Evolutionary conservation across 2,329 filamentous ascomycete genomes (phyloP), one percentile per base, ranked within the genome.

Genomic region (Botrytis fabae): DNA sequence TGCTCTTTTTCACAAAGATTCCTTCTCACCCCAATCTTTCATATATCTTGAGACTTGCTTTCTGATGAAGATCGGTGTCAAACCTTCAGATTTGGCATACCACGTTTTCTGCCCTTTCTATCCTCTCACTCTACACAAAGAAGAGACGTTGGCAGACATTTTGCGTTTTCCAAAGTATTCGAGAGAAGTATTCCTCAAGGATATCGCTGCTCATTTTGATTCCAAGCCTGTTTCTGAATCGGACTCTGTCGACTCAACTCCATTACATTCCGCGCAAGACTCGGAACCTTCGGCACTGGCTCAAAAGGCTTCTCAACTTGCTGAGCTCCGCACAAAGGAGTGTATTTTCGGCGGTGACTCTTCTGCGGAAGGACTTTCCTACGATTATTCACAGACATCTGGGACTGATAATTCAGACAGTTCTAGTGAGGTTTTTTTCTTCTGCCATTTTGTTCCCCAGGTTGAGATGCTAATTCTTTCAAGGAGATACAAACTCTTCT

Each of bases 71-170:
- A 28, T 68, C n/a, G 35, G 48, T 32, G 48, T 42, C 38, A 68
- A 42, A 16, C 65, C 48, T 57, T 68, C 16, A 57, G 35, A 68
- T n/a, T 57, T 68, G 64, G 48, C 9, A 68, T 32, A 57, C n/a
- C 35, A 68, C 48, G 46, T 68, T 42, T 18, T 20, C 18, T 9
- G 42, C 48, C 1, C 65, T n/a, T 68, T n/a, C 5, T 25, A 57
- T 68, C 65, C n/a, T 32, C 18, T 42, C 38, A 57, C 65, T 68
- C 54, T 42, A 57, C 12, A 68, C 40, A 42, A 42, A 32, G 32
- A 40, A 54, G 65, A 57, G 48, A 8, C 20, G 6, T 68, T 68
- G 48, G 14, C 35, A 3, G 48, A 25, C 8, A 42, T 20, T 42
- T 48, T 14, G 18, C 12, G 28, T 18, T 54, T 68, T 42, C n/a